phyloP scores from a whole-genome alignment of 805 yeast species.

The Starmerella vaccinii region DNA sequence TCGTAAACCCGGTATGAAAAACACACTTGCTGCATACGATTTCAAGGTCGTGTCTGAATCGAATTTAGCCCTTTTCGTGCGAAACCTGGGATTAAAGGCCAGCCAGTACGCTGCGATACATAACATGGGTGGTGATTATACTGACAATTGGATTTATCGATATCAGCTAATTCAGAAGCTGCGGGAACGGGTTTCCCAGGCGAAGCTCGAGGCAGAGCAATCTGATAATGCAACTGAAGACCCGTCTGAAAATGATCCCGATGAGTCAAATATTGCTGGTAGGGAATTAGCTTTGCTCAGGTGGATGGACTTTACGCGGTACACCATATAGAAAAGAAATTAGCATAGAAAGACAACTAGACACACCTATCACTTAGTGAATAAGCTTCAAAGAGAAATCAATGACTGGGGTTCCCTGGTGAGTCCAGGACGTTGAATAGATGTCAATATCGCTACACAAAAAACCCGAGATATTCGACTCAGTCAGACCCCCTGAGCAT shows the following conservation, averaged over 20 bases:
- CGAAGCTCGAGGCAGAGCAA: background rate
- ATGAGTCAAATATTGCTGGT: background rate
- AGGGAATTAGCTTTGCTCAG: conserved; percentile 15
- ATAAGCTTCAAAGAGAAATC: conserved; percentile 77
- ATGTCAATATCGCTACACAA: conserved; percentile 75
- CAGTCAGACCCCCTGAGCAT: conserved; percentile 83
- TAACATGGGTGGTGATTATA: conserved; percentile 50
- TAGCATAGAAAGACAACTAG: background rate
- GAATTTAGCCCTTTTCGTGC: conserved; percentile 51
- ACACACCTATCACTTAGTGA: conserved; percentile 23
- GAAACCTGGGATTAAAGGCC: conserved; percentile 57
- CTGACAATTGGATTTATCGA: conserved; percentile 60
- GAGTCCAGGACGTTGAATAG: conserved; percentile 82
- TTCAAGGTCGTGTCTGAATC: conserved; percentile 56
- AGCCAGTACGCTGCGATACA: conserved; percentile 66
- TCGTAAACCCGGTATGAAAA: conserved; percentile 63
- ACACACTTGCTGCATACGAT: conserved; percentile 64
- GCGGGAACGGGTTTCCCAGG: conserved; percentile 28
- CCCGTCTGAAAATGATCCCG: background rate
- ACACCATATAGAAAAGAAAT: conserved; percentile 4
- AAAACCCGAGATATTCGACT: conserved; percentile 52
- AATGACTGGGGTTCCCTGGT: conserved; percentile 76
- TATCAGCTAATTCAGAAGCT: conserved; percentile 43
- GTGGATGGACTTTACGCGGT: conserved; percentile 25
- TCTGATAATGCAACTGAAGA: background rate